Conservation (phyloP, 805 yeast genomes). For the Candida ficus region DNA sequence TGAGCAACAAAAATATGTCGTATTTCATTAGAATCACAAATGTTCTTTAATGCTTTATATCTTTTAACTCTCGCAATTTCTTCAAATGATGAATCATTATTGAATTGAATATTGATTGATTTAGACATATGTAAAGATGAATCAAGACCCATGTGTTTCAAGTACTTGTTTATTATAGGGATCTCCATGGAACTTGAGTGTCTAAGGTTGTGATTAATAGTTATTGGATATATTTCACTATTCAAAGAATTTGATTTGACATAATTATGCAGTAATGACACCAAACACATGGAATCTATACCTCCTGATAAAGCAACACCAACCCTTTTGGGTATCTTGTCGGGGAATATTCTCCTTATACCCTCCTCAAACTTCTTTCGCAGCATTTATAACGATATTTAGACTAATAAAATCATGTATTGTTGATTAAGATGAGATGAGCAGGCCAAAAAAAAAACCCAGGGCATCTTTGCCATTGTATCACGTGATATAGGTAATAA, state of each 20-base stretch:
- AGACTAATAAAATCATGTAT: neutral
- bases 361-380: slow-evolving; percentile 1
- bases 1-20: slow-evolving; percentile 56
- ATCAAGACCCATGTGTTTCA: slow-evolving; percentile 14
- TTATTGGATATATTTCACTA: slow-evolving; percentile 45
- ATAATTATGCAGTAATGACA: slow-evolving; percentile 42
- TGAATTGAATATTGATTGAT: slow-evolving; percentile 23
- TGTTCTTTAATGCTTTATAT: slow-evolving; percentile 36
- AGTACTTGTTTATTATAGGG: slow-evolving; percentile 20
- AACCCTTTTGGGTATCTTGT: slow-evolving; percentile 25
- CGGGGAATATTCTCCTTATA: neutral
- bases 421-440: no score
- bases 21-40: slow-evolving; percentile 34
- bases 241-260: slow-evolving; percentile 24
- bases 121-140: slow-evolving; percentile 27
- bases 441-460: no score
- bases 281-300: slow-evolving; percentile 71
- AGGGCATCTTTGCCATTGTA: no score
- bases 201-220: slow-evolving; percentile 62
- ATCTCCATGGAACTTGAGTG: slow-evolving; percentile 23
- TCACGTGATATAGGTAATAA: no score
- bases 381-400: neutral
- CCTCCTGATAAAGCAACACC: slow-evolving; percentile 75
- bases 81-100: slow-evolving; percentile 39
- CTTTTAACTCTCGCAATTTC: slow-evolving; percentile 54